These are phyloP conservation scores for Physaria fendleri DNA, from an alignment of 345 rosid species.

Conservation along the genomic window DNA sequence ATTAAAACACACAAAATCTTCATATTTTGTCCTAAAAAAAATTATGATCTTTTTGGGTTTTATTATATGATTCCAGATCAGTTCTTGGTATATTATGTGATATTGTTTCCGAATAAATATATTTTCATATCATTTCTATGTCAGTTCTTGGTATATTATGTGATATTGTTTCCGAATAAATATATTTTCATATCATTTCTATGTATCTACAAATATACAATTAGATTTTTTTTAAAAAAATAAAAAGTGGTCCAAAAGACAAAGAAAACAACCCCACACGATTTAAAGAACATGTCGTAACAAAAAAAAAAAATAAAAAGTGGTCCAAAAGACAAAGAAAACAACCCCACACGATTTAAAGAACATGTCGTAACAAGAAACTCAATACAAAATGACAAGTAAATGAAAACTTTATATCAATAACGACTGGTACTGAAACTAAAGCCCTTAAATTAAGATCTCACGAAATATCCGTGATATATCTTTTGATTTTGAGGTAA, in stretches of 20 bases:
- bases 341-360: slow-evolving; percentile 11
- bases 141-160: slow-evolving; percentile 12
- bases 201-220: neutral
- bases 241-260: slow-evolving; percentile 24
- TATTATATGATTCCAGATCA: slow-evolving; percentile 19
- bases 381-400: slow-evolving; percentile 12
- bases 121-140: slow-evolving; percentile 13
- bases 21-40: neutral
- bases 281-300: slow-evolving; percentile 24
- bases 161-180: slow-evolving; percentile 8
- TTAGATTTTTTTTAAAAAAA: neutral
- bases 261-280: slow-evolving; percentile 20
- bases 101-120: slow-evolving; percentile 14
- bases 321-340: neutral
- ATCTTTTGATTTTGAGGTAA: slow-evolving; percentile 14
- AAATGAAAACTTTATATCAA: slow-evolving; percentile 9
- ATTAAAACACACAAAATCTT: slow-evolving; percentile 14
- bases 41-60: neutral
- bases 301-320: neutral
- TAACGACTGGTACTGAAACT: slow-evolving; percentile 37
- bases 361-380: slow-evolving; percentile 27
- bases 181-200: slow-evolving; percentile 8
- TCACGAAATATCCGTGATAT: slow-evolving; percentile 68
- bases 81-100: slow-evolving; percentile 10
- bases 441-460: slow-evolving; percentile 39